Evolutionary conservation across 2,329 filamentous ascomycete genomes (phyloP), one percentile per base, ranked within the genome.

Genomic region (Xylaria sp.): DNA sequence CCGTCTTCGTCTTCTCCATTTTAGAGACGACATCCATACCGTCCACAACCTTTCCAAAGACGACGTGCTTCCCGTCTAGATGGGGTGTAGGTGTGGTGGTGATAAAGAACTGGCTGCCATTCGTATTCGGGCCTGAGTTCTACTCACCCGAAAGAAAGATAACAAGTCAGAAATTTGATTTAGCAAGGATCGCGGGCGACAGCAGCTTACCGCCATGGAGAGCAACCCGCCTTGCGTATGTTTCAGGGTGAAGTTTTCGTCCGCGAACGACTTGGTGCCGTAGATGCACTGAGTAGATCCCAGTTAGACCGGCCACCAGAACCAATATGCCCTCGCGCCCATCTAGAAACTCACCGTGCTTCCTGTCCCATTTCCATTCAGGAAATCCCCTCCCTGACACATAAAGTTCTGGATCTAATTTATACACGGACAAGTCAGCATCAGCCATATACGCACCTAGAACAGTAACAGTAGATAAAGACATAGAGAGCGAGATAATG

Each of bases 81-180:
- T 96, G 96, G 1, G 92, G 92, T 0, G 94, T 95, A 4, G 91
- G 84, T 1, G 90, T 90, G 0, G 92, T 95, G 2, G 94, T 97
- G 80, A 98, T 94, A 83, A 99, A 99, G 83, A 99, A 99, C 75
- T 98, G 95, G 63, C 88, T 93, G 38, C 95, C 95, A 77, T 98
- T 98, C 68, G 92, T 94, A 78, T 97, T 91, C 57, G 92, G 91
- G 0, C 94, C 94, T 28, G 91, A 91, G 76, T 97, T 97, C 90
- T 95, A 65, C 33, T 11, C 23, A 23, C 21, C 28, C 23, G n/a
- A 31, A 46, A 7, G 17, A 15, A n/a, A n/a, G n/a, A n/a, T n/a
- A n/a, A n/a, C n/a, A 47, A 17, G 28, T 23, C n/a, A 49, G 12
- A 37, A 25, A 21, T 15, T n/a, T n/a, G n/a, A n/a, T n/a, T n/a